Conservation (phyloP, 106 monocot species). For the Dioscorea dumetorum region DNA sequence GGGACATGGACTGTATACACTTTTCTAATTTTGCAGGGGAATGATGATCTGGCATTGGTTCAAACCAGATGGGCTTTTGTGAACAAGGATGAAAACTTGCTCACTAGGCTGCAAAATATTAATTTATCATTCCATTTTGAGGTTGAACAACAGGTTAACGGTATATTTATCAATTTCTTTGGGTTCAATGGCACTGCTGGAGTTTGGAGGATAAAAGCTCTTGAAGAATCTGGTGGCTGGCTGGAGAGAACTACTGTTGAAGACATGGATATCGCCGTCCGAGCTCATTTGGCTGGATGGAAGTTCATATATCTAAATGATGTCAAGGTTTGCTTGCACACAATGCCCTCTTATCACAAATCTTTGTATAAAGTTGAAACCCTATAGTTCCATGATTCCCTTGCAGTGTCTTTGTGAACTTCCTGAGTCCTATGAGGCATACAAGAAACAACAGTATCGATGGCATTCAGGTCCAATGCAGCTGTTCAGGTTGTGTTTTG, state of each 20-base stretch:
- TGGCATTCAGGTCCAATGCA: slow-evolving; percentile 93
- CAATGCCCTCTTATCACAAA: neutral
- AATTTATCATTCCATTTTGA: slow-evolving; percentile 84
- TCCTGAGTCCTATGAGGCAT: slow-evolving; percentile 72
- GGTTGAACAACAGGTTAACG: slow-evolving; percentile 82
- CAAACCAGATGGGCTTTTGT: slow-evolving; percentile 71
- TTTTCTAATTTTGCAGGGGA: slow-evolving; percentile 35
- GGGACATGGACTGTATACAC: neutral
- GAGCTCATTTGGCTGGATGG: slow-evolving; percentile 71
- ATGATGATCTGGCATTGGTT: slow-evolving; percentile 61
- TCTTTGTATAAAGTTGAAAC: neutral
- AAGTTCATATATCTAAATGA: slow-evolving; percentile 74
- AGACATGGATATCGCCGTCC: slow-evolving; percentile 81
- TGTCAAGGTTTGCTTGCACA: slow-evolving; percentile 42
- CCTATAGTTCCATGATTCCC: neutral
- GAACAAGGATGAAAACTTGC: slow-evolving; percentile 73
- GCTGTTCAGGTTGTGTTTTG: slow-evolving; percentile 55
- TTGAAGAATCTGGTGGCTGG: slow-evolving; percentile 78
- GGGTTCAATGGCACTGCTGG: slow-evolving; percentile 74
- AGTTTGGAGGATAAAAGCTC: slow-evolving; percentile 60
- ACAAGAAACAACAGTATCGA: slow-evolving; percentile 74
- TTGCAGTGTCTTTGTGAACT: slow-evolving; percentile 71
- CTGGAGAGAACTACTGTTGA: slow-evolving; percentile 73
- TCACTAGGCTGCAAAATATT: slow-evolving; percentile 72
- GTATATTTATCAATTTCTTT: slow-evolving; percentile 68